Evolutionary conservation across 2,329 filamentous ascomycete species (phyloP), one percentile per base, ranked within the genome.

Genomic region (Arthroderma sp.): DNA sequence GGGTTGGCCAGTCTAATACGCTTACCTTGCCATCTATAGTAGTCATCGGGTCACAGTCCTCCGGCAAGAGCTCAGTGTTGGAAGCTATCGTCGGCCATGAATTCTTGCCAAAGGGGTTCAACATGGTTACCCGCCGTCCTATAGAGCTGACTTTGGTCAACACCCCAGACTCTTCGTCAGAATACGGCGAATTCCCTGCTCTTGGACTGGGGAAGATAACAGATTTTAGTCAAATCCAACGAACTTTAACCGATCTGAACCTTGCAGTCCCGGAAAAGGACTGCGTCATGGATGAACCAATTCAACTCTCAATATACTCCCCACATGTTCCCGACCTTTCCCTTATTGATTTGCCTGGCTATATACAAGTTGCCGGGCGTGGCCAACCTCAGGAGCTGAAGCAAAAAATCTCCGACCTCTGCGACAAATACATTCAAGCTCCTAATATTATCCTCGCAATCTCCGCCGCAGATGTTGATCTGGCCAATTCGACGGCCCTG

Each of bases 31-130:
- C 93, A 0, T 97, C 94, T 0, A 98, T 98, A 58, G 93, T 98
- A n/a, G 93, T 98, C 38, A 96, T 98, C 64, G 93, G 93, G 23
- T 98, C 93, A 1, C 93, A 98, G 70, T 98, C 93, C 0, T 97
- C 93, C 0, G 93, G 93, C 41, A 98, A 98, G 76, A 97, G 91
- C 67, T 98, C 93, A 0, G 93, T 98, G 1, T 72, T 98, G 52
- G 93, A 98, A 71, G 88, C 93, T 19, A 95, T 98, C 60, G 94
- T 98, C 56, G 94, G 93, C 4, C 93, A 98, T 67, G 93, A 98
- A 66, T 98, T 98, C 64, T 75, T 98, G 49, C 94, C 93, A 4
- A 98, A 98, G 72, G 93, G 93, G n/a, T 85, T 85, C 43, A 98
- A 98, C 67, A 98, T 98, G 93, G 93, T 98, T 54, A 98, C 93